These are phyloP conservation scores for Cenchrus fungigraminus DNA, from an alignment of 176 grass and related monocot species.

Conservation along the genomic window DNA sequence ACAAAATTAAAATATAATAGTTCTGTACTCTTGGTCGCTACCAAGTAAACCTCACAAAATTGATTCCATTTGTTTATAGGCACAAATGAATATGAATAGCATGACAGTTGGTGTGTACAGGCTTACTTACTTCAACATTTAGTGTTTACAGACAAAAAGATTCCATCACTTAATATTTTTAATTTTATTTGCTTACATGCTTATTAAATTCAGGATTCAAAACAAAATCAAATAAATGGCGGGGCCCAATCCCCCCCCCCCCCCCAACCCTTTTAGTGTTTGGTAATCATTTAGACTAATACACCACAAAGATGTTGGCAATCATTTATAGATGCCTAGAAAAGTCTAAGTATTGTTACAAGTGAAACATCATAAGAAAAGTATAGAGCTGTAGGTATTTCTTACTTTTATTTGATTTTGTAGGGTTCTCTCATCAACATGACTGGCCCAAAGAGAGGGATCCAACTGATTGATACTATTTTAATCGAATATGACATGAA, in stretches of 20 bases:
- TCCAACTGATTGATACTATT: not conserved
- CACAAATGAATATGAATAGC: not conserved
- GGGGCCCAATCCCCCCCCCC: not conserved
- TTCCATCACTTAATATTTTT: not conserved
- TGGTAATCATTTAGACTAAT: not conserved
- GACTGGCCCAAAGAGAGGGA: slow-evolving; percentile 32
- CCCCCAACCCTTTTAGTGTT: not conserved
- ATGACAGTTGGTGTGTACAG: not conserved
- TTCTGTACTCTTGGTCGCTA: not conserved
- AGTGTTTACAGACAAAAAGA: not conserved
- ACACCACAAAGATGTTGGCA: not conserved
- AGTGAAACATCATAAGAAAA: not conserved
- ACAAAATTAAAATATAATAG: not conserved
- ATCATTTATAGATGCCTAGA: not conserved
- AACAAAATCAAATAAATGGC: not conserved
- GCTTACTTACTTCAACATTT: not conserved
- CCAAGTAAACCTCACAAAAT: no score
- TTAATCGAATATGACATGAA: slow-evolving; percentile 31
- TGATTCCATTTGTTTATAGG: not conserved
- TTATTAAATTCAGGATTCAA: slow-evolving; percentile 1
- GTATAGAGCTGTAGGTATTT: slow-evolving; percentile 6
- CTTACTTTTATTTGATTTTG: not conserved
- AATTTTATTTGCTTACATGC: not conserved
- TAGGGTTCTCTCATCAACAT: slow-evolving; percentile 26
- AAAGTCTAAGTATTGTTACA: not conserved